phyloP scores from a whole-genome alignment of 768 basidiomycete genomes.

The Mycena albidolilacea region DNA sequence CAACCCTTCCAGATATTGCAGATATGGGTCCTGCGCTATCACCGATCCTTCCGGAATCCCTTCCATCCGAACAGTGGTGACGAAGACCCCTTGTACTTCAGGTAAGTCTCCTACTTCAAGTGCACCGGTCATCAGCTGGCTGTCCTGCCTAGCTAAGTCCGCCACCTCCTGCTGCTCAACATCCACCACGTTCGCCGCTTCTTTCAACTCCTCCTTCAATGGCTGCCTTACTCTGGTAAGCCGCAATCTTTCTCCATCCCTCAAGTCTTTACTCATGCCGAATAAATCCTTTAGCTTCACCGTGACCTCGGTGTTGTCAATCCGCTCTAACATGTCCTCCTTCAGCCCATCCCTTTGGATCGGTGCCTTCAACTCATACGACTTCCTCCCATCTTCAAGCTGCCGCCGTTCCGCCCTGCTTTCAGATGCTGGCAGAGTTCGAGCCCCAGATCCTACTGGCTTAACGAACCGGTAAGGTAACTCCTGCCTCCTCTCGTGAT shows the following conservation, averaged over 20 bases:
- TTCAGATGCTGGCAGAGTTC: slow-evolving; percentile 9
- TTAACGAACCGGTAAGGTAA: too few relatives aligned
- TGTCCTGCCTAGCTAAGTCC: background rate
- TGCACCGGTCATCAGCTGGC: background rate
- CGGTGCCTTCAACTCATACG: slow-evolving; percentile 14
- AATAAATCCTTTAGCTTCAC: slow-evolving; percentile 6
- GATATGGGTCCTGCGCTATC: background rate
- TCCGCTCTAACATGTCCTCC: slow-evolving; percentile 13
- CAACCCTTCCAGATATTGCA: slow-evolving; percentile 6
- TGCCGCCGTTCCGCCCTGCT: background rate
- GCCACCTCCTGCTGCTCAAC: background rate
- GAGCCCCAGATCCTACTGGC: background rate
- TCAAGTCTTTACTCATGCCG: slow-evolving; percentile 17
- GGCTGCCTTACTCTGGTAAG: slow-evolving; percentile 5
- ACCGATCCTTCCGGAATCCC: slow-evolving; percentile 13
- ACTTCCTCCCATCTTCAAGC: background rate
- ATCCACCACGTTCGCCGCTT: background rate
- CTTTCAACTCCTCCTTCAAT: background rate
- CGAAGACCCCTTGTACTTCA: slow-evolving; percentile 18
- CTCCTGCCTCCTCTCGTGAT: too few relatives aligned
- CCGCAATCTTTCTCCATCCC: slow-evolving; percentile 12
- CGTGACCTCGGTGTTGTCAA: slow-evolving; percentile 16
- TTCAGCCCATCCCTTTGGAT: slow-evolving; percentile 10
- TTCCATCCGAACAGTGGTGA: background rate
- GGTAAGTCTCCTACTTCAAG: slow-evolving; percentile 2